Evolutionary conservation across 352 stramenopile genomes (phyloP).

Genomic region (Pythium periplocum): DNA sequence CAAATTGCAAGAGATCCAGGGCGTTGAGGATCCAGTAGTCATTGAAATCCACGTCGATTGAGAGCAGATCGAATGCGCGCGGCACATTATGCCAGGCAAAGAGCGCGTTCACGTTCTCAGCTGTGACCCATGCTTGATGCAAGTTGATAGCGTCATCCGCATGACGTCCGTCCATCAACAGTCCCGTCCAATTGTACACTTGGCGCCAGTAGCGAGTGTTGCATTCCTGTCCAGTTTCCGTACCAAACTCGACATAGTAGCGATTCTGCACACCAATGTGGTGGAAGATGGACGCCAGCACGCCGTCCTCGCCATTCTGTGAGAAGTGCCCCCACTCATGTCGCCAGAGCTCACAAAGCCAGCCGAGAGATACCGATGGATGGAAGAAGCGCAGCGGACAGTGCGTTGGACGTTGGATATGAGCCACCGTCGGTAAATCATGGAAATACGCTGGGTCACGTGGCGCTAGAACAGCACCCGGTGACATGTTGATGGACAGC

Average conservation of each 20-base stretch:
- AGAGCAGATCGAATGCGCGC: constrained; percentile 51
- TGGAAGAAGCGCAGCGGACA: constrained; percentile 3
- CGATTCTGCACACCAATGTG: constrained; percentile 29
- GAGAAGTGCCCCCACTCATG: constrained; percentile 63
- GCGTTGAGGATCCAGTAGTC: constrained; percentile 67
- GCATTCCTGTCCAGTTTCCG: constrained; percentile 45
- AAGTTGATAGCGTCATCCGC: constrained; percentile 42
- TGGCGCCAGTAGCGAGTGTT: constrained; percentile 59
- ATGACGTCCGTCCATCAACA: constrained; percentile 55
- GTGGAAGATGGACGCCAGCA: constrained; percentile 54
- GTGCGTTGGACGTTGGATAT: constrained; percentile 3
- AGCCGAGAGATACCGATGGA: constrained; percentile 5
- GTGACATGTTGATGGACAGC: constrained; percentile 21
- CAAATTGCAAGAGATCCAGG: constrained; percentile 33
- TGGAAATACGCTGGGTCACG: constrained; percentile 5
- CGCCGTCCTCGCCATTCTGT: constrained; percentile 69
- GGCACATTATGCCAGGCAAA: constrained; percentile 42
- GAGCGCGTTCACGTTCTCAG: constrained; percentile 55
- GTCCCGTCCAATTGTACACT: constrained; percentile 36
- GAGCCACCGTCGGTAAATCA: constrained; percentile 1
- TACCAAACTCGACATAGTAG: constrained; percentile 67
- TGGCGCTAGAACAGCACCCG: constrained; percentile 2
- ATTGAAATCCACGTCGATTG: constrained; percentile 74
- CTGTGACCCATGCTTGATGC: constrained; percentile 50
- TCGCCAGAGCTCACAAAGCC: constrained; percentile 55